Conservation (phyloP, 495 filamentous ascomycete species). For the Pyrenula massariospora region DNA sequence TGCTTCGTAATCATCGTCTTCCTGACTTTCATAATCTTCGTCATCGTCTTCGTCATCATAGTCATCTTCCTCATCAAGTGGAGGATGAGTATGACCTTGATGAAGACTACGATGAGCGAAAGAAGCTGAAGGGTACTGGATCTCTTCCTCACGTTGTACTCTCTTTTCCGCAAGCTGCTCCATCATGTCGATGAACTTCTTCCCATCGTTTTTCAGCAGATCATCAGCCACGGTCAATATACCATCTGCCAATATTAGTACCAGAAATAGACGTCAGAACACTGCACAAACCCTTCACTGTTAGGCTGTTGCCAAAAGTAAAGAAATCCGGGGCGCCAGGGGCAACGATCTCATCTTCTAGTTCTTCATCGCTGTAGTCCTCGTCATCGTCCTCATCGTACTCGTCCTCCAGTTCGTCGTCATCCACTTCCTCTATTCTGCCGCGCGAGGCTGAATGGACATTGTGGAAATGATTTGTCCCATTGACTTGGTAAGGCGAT, state of each 20-base stretch:
- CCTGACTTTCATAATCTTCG: conserved; percentile 79
- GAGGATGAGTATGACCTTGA: conserved; percentile 50
- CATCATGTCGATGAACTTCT: conserved; percentile 99
- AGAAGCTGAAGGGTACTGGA: conserved; percentile 51
- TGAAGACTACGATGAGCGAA: conserved; percentile 47
- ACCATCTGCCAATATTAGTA: conserved; percentile 51
- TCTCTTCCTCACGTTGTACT: conserved; percentile 93
- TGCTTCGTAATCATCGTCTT: conserved; percentile 76
- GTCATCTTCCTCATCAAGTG: conserved; percentile 63
- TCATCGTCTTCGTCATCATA: conserved; percentile 68
- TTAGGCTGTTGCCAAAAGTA: conserved; percentile 93
- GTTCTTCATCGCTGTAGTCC: conserved; percentile 43
- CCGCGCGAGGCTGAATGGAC: conserved; percentile 19
- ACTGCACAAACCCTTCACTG: conserved; percentile 73
- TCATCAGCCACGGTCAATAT: conserved; percentile 98
- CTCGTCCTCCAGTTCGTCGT: conserved; percentile 43
- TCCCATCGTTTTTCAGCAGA: conserved; percentile 95
- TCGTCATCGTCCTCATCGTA: conserved; percentile 37
- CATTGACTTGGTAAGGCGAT: conserved; percentile 1
- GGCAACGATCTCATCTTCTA: conserved; percentile 38
- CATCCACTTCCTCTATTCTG: conserved; percentile 36
- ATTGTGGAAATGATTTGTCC: conserved; percentile 10
- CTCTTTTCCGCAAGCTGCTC: conserved; percentile 94
- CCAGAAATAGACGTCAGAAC: conserved; percentile 18
- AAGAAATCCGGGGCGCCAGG: conserved; percentile 66